Conservation (phyloP, 768 basidiomycete species). For the Pluteus cervinus region DNA sequence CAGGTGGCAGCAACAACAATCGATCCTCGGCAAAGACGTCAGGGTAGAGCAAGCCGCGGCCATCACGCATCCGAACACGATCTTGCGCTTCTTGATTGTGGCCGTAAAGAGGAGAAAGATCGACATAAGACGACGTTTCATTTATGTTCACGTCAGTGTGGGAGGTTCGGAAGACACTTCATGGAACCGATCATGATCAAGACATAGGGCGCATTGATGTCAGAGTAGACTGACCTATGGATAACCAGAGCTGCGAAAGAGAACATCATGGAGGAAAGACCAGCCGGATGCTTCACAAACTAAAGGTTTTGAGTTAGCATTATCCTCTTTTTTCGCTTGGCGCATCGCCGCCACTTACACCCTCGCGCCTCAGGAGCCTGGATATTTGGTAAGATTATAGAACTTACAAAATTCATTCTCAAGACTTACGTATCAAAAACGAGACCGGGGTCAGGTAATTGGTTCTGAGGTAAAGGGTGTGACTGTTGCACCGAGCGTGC, state of each 20-base stretch:
- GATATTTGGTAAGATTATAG: constrained; percentile 5
- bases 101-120: constrained; percentile 80
- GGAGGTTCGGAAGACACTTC: constrained; percentile 83
- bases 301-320: no score
- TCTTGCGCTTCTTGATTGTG: constrained; percentile 57
- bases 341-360: no score
- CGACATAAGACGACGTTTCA: constrained; percentile 83
- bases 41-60: constrained; percentile 59
- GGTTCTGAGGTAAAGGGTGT: constrained; percentile 57
- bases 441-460: constrained; percentile 74
- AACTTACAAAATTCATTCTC: neutral
- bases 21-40: constrained; percentile 80
- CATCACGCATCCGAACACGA: constrained; percentile 50
- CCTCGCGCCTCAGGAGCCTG: constrained; percentile 60
- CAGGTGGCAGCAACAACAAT: constrained; percentile 73
- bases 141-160: constrained; percentile 65
- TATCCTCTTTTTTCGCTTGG: no score
- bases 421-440: constrained; percentile 67
- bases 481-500: constrained; percentile 75
- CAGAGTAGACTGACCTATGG: constrained; percentile 54
- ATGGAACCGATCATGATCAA: constrained; percentile 5
- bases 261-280: constrained; percentile 77
- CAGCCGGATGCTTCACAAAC: constrained; percentile 74
- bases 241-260: constrained; percentile 79
- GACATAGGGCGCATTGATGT: neutral